Evolutionary conservation across 768 basidiomycete genomes (phyloP).

Genomic region (Lentinula aciculospora): DNA sequence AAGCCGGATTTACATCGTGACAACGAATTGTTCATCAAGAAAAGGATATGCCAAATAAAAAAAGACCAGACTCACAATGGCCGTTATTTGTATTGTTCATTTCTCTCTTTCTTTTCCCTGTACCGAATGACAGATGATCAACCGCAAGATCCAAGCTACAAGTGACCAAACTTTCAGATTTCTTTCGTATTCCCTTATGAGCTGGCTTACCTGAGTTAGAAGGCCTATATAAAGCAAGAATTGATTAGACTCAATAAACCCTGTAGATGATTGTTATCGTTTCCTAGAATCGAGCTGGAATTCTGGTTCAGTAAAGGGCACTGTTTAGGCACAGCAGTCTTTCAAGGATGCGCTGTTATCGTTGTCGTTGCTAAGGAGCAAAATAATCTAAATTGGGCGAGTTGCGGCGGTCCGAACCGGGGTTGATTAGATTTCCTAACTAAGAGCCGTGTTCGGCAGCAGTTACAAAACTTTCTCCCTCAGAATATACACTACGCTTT

Average conservation of each 20-base stretch:
- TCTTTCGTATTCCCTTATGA: neutral
- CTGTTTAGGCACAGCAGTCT: neutral
- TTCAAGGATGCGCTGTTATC: neutral
- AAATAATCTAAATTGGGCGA: neutral
- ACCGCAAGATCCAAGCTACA: neutral
- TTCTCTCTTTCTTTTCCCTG: neutral
- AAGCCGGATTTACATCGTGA: neutral
- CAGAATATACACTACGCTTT: no score
- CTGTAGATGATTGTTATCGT: neutral
- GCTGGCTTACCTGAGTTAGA: neutral
- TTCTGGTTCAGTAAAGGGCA: neutral
- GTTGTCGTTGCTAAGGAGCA: neutral
- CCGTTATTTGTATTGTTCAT: neutral
- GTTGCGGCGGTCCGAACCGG: neutral
- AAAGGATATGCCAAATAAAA: neutral
- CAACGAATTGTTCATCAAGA: neutral
- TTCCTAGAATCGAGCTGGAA: no score
- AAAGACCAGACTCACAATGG: neutral
- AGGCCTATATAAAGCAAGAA: neutral
- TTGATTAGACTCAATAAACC: neutral
- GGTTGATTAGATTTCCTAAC: no score
- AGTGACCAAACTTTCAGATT: neutral
- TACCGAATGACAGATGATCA: neutral
- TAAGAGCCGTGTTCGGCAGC: no score
- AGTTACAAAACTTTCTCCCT: no score